phyloP scores from a whole-genome alignment of 1,139 yeast species.

The Suzukiozyma palmioleophila region DNA sequence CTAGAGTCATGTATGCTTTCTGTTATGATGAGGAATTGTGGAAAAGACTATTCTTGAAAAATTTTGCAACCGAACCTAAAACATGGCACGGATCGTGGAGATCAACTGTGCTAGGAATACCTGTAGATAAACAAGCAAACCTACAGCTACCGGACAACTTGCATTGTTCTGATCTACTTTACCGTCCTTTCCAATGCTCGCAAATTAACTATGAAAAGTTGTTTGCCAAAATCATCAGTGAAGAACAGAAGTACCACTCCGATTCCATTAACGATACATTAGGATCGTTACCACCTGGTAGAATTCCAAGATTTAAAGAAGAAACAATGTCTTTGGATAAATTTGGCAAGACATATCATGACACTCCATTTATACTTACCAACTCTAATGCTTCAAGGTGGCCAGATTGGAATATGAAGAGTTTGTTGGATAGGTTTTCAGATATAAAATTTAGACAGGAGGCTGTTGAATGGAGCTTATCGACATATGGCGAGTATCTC shows the following conservation, averaged over 20 bases:
- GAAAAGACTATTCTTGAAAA: slow-evolving; percentile 53
- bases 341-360: slow-evolving; percentile 46
- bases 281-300: slow-evolving; percentile 25
- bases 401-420: slow-evolving; percentile 64
- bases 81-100: slow-evolving; percentile 83
- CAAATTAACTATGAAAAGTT: slow-evolving; percentile 55
- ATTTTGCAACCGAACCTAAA: slow-evolving; percentile 12
- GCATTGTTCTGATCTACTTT: slow-evolving; percentile 56
- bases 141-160: slow-evolving; percentile 34
- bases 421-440: slow-evolving; percentile 51
- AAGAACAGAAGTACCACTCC: slow-evolving; percentile 35
- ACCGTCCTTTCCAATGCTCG: slow-evolving; percentile 76
- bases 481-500: slow-evolving; percentile 59
- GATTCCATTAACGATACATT: slow-evolving; percentile 17
- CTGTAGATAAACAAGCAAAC: slow-evolving; percentile 31
- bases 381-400: slow-evolving; percentile 36
- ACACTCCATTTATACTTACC: slow-evolving; percentile 66
- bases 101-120: slow-evolving; percentile 45
- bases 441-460: slow-evolving; percentile 72
- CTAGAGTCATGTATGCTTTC: slow-evolving; percentile 69
- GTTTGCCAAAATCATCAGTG: slow-evolving; percentile 44
- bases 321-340: slow-evolving; percentile 31
- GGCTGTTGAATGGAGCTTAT: slow-evolving; percentile 74
- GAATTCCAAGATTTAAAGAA: slow-evolving; percentile 47
- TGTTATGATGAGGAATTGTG: slow-evolving; percentile 73